Evolutionary conservation across 345 rosid species (phyloP).

Genomic region (Passiflora organensis): DNA sequence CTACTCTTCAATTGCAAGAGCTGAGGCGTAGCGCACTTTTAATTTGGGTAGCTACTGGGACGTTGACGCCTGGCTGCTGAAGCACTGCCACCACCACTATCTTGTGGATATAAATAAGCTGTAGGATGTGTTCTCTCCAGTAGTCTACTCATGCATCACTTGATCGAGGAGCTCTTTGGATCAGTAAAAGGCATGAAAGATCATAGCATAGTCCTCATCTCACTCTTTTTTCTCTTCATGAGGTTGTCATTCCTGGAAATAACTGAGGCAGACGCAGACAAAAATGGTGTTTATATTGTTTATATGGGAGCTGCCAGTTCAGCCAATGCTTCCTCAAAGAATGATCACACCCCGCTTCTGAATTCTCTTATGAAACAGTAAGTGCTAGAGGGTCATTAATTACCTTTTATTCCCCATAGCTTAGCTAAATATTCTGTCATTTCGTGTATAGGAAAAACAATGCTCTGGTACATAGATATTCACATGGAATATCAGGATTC

Average conservation of each 20-base stretch:
- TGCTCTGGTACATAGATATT: constrained; percentile 43
- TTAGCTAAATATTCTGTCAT: neutral
- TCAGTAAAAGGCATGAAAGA: constrained; percentile 33
- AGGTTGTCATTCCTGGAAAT: constrained; percentile 13
- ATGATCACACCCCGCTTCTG: constrained; percentile 41
- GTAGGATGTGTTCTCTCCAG: too few species aligned
- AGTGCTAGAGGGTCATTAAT: neutral
- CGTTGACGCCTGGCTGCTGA: too few species aligned
- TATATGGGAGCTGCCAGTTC: constrained; percentile 64
- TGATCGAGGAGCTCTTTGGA: neutral
- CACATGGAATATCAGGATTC: constrained; percentile 68
- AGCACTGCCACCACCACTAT: too few species aligned
- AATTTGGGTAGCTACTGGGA: too few species aligned
- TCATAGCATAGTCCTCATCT: constrained; percentile 8
- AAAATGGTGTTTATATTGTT: constrained; percentile 51
- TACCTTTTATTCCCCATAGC: neutral
- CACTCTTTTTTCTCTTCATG: constrained; percentile 13
- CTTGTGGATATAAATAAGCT: neutral
- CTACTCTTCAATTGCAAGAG: neutral
- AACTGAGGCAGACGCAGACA: constrained; percentile 13
- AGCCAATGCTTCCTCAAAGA: constrained; percentile 23
- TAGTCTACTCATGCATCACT: neutral
- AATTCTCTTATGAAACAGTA: constrained; percentile 43
- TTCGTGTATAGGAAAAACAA: constrained; percentile 32
- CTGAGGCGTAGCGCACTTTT: neutral